Evolutionary conservation across 106 monocot species (phyloP), one percentile per base, ranked within the genome.

Genomic region (Apostasia shenzhenica): DNA sequence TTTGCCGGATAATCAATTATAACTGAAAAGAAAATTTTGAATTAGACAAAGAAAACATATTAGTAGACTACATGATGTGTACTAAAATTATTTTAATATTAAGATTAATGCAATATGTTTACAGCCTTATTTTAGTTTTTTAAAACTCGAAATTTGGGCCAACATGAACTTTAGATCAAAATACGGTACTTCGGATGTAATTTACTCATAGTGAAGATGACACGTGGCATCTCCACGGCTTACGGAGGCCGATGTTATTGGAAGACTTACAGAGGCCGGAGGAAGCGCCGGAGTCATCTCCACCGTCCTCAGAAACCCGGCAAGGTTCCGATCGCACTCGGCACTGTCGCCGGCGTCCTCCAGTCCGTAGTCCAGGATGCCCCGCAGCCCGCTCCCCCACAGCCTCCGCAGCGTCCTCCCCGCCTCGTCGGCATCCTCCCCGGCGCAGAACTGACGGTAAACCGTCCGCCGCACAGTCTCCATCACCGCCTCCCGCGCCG

Each of bases 371-470:
- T 97, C 92, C 48, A 97, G 77, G 50, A 97, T 87, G 67, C 81
- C 86, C 45, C 81, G 53, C 76, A 97, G 39, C 42, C 97, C 89
- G 51, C 43, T 41, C 8, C 47, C 77, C 89, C 87, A 86, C 12
- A 97, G 66, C 67, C 41, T 57, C 66, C 67, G 6, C 69, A 92
- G 78, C 47, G 89, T 87, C 75, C 41, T 43, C 40, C 54, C 74
- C 8, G 86, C 92, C 77, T 86, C 86, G 50, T 75, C 84, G 26
- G 61, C 47, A 14, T 63, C 76, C 79, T 83, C 82, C 8, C 97
- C 92, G 2, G 89, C 92, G 69, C 89, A 92, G 75, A 99, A 99
- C 45, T 92, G 97, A 8, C 41, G 70, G 55, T 85, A 92, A 1
- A 84, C 92, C 45, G 87, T 92, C 41, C 65, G 60, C 81, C 75